Conservation (phyloP, 371 early-diverging fungal species). For the Mortierella sp. region DNA sequence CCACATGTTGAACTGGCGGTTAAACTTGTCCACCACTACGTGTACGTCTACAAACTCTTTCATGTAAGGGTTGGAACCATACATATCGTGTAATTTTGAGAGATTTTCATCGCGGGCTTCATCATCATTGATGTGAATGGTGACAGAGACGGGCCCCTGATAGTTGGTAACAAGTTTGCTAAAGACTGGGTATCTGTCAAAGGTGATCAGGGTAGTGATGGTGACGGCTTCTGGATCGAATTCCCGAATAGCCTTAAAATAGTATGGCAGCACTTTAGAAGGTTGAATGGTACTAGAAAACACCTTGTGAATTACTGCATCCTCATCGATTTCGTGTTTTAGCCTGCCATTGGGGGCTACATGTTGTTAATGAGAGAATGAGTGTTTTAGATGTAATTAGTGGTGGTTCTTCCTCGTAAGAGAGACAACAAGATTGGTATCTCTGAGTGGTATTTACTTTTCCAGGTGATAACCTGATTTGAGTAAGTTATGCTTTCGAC, state of each 20-base stretch:
- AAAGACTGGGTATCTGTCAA: constrained; percentile 62
- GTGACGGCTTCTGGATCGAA: constrained; percentile 61
- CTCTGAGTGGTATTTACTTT: constrained; percentile 14
- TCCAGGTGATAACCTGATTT: constrained; percentile 38
- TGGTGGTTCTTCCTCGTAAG: no score
- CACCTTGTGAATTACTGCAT: constrained; percentile 58
- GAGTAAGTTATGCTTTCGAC: constrained; percentile 34
- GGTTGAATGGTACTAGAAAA: constrained; percentile 76
- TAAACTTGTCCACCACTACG: constrained; percentile 72
- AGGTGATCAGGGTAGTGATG: constrained; percentile 64
- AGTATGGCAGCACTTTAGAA: constrained; percentile 70
- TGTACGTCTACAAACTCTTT: constrained; percentile 73
- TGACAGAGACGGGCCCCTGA: constrained; percentile 77
- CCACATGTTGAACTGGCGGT: constrained; percentile 82
- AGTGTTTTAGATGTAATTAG: background rate
- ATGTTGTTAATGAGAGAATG: background rate
- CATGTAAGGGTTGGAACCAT: constrained; percentile 66
- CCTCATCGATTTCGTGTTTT: constrained; percentile 24
- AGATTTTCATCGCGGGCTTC: constrained; percentile 62
- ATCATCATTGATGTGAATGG: constrained; percentile 73
- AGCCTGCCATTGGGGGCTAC: constrained; percentile 10
- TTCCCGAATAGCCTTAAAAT: constrained; percentile 61
- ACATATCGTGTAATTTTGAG: constrained; percentile 63
- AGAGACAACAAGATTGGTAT: background rate
- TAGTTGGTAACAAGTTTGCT: constrained; percentile 71